Evolutionary conservation across 2,329 filamentous ascomycete species (phyloP), one percentile per base, ranked within the genome.

Genomic region (Dactylellina leptospora): DNA sequence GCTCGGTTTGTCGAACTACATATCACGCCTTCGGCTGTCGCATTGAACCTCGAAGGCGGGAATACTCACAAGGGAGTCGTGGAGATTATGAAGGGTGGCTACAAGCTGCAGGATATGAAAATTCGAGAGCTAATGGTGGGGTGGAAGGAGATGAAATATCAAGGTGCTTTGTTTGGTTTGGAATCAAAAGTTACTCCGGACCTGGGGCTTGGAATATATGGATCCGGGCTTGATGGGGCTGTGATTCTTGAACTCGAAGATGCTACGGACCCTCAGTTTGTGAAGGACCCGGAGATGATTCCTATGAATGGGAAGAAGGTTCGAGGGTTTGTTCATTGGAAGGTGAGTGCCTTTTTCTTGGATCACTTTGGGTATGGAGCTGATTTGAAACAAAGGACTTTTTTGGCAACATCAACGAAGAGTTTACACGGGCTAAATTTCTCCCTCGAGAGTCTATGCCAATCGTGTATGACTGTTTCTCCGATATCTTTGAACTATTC

Each of bases 1-100:
- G 53, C 50, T n/a, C 42, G 51, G 4, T 71, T 71, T 13, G 58
- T 71, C 22, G 58, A 63, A 13, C 66, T 71, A 18, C 66, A 71
- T 28, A 42, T 62, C 10, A 56, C 16, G 25, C 51, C 58, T 3
- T n/a, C 45, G 3, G 45, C 48, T 18, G 6, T 16, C 13, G 33
- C 33, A 13, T 13, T 33, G 9, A 25, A 51, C 20, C 11, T 22
- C 18, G 66, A 63, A 25, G 58, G 56, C 1, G 66, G 66, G 8
- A 27, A 71, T n/a, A 53, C 54, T 40, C 50, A 63, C n/a, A 62
- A 58, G 2, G 13, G 18, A n/a, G 58, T 71, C 13, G 51, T 53
- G 3, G 58, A 71, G 36, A 71, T 71, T 13, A 16, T 71, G 51
- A 71, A 36, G 30, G 66, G 66, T 25, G 66, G 36, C 4, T 71